These are phyloP conservation scores for Entomortierella lignicola DNA, from an alignment of 192 early-diverging fungal species.

Conservation along the genomic window DNA sequence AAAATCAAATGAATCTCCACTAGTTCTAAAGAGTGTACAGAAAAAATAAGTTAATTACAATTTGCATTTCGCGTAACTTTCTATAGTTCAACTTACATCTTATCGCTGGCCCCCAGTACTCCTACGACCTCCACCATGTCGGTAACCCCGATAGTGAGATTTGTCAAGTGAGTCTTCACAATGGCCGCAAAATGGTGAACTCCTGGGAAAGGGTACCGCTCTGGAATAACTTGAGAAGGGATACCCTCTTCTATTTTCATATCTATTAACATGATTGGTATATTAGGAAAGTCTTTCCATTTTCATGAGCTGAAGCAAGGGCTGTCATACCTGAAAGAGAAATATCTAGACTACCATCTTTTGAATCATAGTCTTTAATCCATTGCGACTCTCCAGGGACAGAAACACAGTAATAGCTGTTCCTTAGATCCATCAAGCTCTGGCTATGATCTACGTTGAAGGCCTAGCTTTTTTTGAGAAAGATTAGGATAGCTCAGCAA, in stretches of 20 bases:
- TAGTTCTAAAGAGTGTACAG: too few species aligned
- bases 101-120: slow-evolving; percentile 53
- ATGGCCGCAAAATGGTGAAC: slow-evolving; percentile 67
- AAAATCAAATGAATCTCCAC: slow-evolving; percentile 44
- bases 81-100: slow-evolving; percentile 13
- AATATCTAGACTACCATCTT: slow-evolving; percentile 6
- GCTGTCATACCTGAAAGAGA: slow-evolving; percentile 13
- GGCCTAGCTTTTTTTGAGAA: too few species aligned
- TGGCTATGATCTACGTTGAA: background rate
- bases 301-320: background rate
- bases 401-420: slow-evolving; percentile 76
- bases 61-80: too few species aligned
- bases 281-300: background rate
- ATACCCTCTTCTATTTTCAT: slow-evolving; percentile 10
- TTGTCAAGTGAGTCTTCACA: slow-evolving; percentile 72
- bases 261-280: background rate
- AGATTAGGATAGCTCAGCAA: too few species aligned
- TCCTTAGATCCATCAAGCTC: slow-evolving; percentile 70
- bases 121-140: slow-evolving; percentile 77
- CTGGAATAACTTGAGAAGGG: slow-evolving; percentile 22
- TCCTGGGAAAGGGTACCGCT: slow-evolving; percentile 72
- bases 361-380: slow-evolving; percentile 56
- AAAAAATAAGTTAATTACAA: too few species aligned
- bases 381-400: slow-evolving; percentile 77
- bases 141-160: slow-evolving; percentile 62